Percentiles rank a stretch among this genome's conserved stretches.
These are phyloP conservation scores for Xerocomus brunneocitrinus DNA, from an alignment of 768 basidiomycete species.

Conservation along the genomic window DNA sequence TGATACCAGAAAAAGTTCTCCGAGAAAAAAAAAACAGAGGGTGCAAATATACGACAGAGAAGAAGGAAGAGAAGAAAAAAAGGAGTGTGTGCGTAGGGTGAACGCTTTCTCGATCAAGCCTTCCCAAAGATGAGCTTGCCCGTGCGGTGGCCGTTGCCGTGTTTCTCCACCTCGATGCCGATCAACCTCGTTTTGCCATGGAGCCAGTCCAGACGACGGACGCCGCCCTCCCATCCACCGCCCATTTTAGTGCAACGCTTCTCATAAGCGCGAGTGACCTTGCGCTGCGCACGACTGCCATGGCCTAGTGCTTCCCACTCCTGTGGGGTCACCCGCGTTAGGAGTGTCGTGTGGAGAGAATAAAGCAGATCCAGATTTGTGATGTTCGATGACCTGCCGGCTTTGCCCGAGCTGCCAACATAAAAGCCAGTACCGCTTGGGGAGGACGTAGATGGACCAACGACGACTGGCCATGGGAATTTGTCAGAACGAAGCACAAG, in stretches of 20 bases:
- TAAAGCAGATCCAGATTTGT: constrained; percentile 64
- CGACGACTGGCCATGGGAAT: constrained; percentile 59
- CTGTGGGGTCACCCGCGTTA: constrained; percentile 51
- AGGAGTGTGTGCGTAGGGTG: constrained; percentile 4
- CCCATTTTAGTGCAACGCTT: constrained; percentile 58
- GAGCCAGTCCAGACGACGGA: constrained; percentile 63
- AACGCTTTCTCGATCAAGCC: constrained; percentile 22
- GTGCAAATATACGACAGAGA: background rate
- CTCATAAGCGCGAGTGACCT: constrained; percentile 58
- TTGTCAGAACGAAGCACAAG: constrained; percentile 53
- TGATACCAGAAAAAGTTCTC: constrained; percentile 1
- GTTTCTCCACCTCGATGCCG: constrained; percentile 57
- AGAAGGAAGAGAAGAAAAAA: background rate
- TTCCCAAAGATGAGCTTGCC: constrained; percentile 49
- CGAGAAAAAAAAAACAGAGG: background rate
- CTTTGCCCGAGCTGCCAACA: constrained; percentile 16
- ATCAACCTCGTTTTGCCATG: constrained; percentile 55
- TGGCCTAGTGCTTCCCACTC: constrained; percentile 63
- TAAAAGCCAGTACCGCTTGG: constrained; percentile 27
- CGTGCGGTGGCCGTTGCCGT: constrained; percentile 32
- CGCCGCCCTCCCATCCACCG: constrained; percentile 66
- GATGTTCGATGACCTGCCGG: constrained; percentile 32
- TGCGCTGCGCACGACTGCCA: constrained; percentile 53
- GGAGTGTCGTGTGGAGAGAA: constrained; percentile 53
- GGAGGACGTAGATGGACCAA: constrained; percentile 33